A percentile compares a stretch with the other conserved stretches of the same genome.
Evolutionary conservation across 495 filamentous ascomycete species (phyloP).

Genomic region (Ramalina intermedia): DNA sequence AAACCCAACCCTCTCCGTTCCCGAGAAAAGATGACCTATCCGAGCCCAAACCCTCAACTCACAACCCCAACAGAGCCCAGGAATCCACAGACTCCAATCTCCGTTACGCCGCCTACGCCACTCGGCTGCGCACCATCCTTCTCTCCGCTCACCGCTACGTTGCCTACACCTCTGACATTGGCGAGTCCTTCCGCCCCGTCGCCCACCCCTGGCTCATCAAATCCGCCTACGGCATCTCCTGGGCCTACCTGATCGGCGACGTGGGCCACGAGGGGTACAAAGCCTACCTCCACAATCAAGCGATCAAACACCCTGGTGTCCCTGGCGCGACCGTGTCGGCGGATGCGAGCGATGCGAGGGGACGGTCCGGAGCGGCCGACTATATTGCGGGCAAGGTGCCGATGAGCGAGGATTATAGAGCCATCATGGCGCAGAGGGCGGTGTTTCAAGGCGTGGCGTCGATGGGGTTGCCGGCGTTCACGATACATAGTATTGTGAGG

Average conservation of each 20-base stretch:
- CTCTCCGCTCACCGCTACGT: slow-evolving; percentile 88
- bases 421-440: slow-evolving; percentile 79
- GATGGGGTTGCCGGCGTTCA: slow-evolving; percentile 92
- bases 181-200: slow-evolving; percentile 89
- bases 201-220: slow-evolving; percentile 72
- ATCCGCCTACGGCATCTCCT: slow-evolving; percentile 78
- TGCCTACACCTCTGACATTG: slow-evolving; percentile 93
- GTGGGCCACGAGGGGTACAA: slow-evolving; percentile 93
- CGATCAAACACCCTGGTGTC: slow-evolving; percentile 31
- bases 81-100: slow-evolving; percentile 72
- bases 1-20: neutral
- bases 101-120: slow-evolving; percentile 88
- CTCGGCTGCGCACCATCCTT: slow-evolving; percentile 75
- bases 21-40: neutral
- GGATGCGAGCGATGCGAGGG: slow-evolving; percentile 10
- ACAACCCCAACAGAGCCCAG: slow-evolving; percentile 38
- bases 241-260: slow-evolving; percentile 84
- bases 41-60: too few species aligned
- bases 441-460: slow-evolving; percentile 81
- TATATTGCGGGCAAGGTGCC: slow-evolving; percentile 37
- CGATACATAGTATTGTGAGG: slow-evolving; percentile 80
- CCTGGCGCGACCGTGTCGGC: slow-evolving; percentile 14
- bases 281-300: slow-evolving; percentile 72
- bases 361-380: slow-evolving; percentile 1
- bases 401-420: slow-evolving; percentile 75